Percentiles rank a stretch among this genome's conserved stretches.
phyloP scores from a whole-genome alignment of 1,284 basidiomycete genomes.

The Moesziomyces globuligerus region DNA sequence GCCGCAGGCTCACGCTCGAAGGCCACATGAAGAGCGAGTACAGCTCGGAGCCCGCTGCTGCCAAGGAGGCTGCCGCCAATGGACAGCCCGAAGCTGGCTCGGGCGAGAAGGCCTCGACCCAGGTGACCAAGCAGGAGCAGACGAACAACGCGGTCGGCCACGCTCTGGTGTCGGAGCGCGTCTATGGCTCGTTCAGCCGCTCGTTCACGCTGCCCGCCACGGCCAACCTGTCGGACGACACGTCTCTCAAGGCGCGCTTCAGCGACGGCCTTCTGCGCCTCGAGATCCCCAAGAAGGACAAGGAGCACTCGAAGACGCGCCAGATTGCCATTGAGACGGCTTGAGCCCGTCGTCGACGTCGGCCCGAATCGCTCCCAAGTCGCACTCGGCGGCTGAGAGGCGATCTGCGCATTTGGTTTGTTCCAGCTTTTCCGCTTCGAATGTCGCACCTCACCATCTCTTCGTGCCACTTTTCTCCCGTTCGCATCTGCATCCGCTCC shows the following conservation, averaged over 20 bases:
- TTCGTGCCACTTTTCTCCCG: too few relatives aligned
- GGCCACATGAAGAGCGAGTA: slow-evolving; percentile 50
- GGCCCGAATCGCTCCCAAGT: background rate
- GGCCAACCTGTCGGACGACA: slow-evolving; percentile 38
- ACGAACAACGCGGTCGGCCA: slow-evolving; percentile 22
- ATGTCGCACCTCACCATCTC: too few relatives aligned
- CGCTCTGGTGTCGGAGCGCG: slow-evolving; percentile 49
- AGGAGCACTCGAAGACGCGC: slow-evolving; percentile 49
- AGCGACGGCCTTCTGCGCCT: slow-evolving; percentile 51
- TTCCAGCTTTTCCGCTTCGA: too few relatives aligned
- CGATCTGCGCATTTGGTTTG: too few relatives aligned
- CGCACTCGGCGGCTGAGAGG: too few relatives aligned
- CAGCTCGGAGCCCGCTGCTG: slow-evolving; percentile 13
- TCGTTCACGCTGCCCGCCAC: slow-evolving; percentile 49
- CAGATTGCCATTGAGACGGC: slow-evolving; percentile 44
- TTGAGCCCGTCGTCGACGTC: slow-evolving; percentile 1
- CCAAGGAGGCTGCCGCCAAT: slow-evolving; percentile 1
- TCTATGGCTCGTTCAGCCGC: slow-evolving; percentile 52
- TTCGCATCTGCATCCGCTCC: too few relatives aligned
- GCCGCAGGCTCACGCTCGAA: slow-evolving; percentile 48
- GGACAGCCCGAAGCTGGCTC: slow-evolving; percentile 2
- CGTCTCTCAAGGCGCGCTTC: slow-evolving; percentile 50
- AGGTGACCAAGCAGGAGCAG: slow-evolving; percentile 39
- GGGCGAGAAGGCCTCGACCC: slow-evolving; percentile 16
- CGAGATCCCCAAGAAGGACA: slow-evolving; percentile 52